Percentiles rank a stretch among this genome's conserved stretches.
Evolutionary conservation across 23 red algal species (phyloP).

Genomic region (Chondrus crispus): DNA sequence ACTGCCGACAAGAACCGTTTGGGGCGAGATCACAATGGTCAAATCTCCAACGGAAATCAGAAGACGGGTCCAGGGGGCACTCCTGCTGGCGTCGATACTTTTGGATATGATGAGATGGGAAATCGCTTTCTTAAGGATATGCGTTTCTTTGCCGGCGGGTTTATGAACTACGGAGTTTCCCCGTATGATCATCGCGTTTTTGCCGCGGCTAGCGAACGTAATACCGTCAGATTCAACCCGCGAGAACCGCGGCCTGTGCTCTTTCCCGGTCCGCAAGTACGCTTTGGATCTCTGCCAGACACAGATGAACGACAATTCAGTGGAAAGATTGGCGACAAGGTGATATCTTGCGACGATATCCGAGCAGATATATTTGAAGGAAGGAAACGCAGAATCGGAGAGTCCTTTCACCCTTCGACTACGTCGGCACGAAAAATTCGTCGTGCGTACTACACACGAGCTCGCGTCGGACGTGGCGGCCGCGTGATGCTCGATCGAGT

Average conservation of each 20-base stretch:
- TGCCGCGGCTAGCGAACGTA: conserved; percentile 61
- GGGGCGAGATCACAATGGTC: background rate
- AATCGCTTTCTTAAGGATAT: conserved; percentile 73
- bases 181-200: conserved; percentile 94
- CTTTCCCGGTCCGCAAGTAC: conserved; percentile 14
- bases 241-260: conserved; percentile 22
- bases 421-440: conserved; percentile 10
- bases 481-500: conserved; percentile 85
- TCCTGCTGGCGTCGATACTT: conserved; percentile 52
- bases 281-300: background rate
- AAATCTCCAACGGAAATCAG: background rate
- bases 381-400: background rate
- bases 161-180: conserved; percentile 77
- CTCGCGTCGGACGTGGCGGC: conserved; percentile 68
- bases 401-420: background rate
- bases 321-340: background rate
- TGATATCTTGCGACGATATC: conserved; percentile 20
- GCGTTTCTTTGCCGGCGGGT: conserved; percentile 84
- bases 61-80: conserved; percentile 34
- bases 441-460: conserved; percentile 41
- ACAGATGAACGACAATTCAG: background rate
- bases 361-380: background rate
- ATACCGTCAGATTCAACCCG: conserved; percentile 20
- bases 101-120: conserved; percentile 74
- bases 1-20: background rate